Evolutionary conservation across 306 rosid genomes (phyloP).

Genomic region (Lablab purpureus): DNA sequence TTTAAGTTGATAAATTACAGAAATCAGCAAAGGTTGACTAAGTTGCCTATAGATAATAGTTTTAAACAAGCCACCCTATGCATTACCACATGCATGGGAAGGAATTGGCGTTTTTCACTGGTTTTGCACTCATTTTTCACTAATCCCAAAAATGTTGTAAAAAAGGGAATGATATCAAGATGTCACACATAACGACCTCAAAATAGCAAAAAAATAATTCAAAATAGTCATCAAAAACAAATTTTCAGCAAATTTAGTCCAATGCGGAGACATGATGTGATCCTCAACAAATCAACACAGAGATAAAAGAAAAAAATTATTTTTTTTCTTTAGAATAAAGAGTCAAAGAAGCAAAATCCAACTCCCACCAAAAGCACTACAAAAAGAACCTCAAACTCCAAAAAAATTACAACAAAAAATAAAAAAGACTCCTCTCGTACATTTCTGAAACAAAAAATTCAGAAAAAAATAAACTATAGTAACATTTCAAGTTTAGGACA

Average conservation of each 20-base stretch:
- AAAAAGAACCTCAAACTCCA: neutral
- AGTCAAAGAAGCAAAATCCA: neutral
- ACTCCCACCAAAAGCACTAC: neutral
- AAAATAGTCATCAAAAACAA: neutral
- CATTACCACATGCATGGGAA: neutral
- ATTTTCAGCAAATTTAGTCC: neutral
- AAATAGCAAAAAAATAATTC: neutral
- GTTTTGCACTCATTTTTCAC: too few relatives aligned
- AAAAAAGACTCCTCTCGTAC: neutral
- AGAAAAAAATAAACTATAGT: too few relatives aligned
- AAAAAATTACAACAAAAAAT: neutral
- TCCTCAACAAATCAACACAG: neutral
- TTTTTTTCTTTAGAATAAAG: neutral
- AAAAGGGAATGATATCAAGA: neutral
- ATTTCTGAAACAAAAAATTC: too few relatives aligned
- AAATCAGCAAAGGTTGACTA: neutral
- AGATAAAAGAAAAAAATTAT: neutral
- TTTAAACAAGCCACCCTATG: too few relatives aligned
- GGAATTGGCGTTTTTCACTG: neutral
- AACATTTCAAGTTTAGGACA: neutral
- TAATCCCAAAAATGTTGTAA: too few relatives aligned
- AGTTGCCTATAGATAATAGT: too few relatives aligned
- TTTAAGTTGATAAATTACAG: neutral
- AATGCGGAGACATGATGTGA: neutral
- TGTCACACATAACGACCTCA: neutral